Percentiles rank a stretch among this genome's conserved stretches.
Evolutionary conservation across 179 eudicot genomes (phyloP).

Genomic region (Drosera spatulata): DNA sequence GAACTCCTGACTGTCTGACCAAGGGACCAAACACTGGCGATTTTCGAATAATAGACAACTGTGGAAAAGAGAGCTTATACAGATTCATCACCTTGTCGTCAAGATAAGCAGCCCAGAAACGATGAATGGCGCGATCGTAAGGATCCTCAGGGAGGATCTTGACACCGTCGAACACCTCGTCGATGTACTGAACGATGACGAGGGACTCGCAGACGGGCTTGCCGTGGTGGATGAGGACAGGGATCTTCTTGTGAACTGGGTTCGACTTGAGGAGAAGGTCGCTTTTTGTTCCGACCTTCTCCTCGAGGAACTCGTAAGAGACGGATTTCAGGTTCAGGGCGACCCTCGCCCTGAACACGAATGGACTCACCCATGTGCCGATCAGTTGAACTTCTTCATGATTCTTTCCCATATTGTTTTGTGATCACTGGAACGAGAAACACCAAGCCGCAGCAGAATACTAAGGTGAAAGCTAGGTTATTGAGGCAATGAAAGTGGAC

Average conservation of each 20-base stretch:
- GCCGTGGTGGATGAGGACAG: slow-evolving; percentile 26
- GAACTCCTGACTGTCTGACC: too few relatives aligned
- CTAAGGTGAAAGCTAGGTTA: too few relatives aligned
- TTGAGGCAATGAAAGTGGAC: too few relatives aligned
- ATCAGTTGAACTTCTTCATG: slow-evolving; percentile 24
- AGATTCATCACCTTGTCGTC: slow-evolving; percentile 29
- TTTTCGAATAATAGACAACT: too few relatives aligned
- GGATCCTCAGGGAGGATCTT: slow-evolving; percentile 37
- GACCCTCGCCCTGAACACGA: slow-evolving; percentile 24
- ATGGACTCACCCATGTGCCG: slow-evolving; percentile 37
- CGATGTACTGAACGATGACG: slow-evolving; percentile 35
- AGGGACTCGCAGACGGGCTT: slow-evolving; percentile 36
- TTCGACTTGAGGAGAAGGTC: slow-evolving; percentile 37
- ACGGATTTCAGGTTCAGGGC: slow-evolving; percentile 29
- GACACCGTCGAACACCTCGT: slow-evolving; percentile 17
- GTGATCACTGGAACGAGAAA: too few relatives aligned
- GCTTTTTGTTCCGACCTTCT: slow-evolving; percentile 21
- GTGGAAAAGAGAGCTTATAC: too few relatives aligned
- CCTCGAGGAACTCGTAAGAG: slow-evolving; percentile 23
- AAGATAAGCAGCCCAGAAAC: slow-evolving; percentile 36
- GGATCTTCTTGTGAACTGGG: slow-evolving; percentile 41
- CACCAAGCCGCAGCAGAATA: too few relatives aligned
- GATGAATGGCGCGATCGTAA: slow-evolving; percentile 34
- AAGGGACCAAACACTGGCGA: too few relatives aligned
- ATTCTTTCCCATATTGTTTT: slow-evolving; percentile 1